Evolutionary conservation across 2,329 filamentous ascomycete genomes (phyloP).

Genomic region (Biscogniauxia marginata): DNA sequence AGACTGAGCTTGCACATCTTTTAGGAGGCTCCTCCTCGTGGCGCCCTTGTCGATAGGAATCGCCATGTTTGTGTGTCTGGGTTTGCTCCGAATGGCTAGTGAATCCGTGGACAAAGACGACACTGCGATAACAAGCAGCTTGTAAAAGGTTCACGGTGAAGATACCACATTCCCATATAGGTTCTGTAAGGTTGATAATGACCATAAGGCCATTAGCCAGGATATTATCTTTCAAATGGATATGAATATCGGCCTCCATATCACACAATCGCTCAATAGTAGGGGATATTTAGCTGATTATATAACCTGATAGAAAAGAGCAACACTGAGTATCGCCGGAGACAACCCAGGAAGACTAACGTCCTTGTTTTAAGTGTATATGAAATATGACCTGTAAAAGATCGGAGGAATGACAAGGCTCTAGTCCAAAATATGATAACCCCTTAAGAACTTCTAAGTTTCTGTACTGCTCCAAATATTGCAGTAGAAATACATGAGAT

Average conservation of each 20-base stretch:
- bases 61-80: slow-evolving; percentile 13
- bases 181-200: not conserved
- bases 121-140: slow-evolving; percentile 5
- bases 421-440: not conserved
- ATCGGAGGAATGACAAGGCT: no score
- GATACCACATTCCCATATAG: not conserved
- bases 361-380: no score
- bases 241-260: not conserved
- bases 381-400: no score
- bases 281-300: not conserved
- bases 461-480: not conserved
- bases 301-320: not conserved
- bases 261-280: not conserved
- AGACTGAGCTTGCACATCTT: slow-evolving; percentile 1
- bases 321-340: not conserved
- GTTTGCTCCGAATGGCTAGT: slow-evolving; percentile 24
- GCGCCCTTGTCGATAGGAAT: not conserved
- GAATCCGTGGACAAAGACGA: slow-evolving; percentile 27
- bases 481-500: no score
- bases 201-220: not conserved
- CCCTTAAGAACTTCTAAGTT: not conserved
- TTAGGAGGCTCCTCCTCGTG: not conserved
- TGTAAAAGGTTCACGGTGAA: not conserved
- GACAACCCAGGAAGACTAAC: no score
- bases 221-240: not conserved